Conservation (phyloP, 2,329 filamentous ascomycete genomes). For the Gremmenia infestans region DNA sequence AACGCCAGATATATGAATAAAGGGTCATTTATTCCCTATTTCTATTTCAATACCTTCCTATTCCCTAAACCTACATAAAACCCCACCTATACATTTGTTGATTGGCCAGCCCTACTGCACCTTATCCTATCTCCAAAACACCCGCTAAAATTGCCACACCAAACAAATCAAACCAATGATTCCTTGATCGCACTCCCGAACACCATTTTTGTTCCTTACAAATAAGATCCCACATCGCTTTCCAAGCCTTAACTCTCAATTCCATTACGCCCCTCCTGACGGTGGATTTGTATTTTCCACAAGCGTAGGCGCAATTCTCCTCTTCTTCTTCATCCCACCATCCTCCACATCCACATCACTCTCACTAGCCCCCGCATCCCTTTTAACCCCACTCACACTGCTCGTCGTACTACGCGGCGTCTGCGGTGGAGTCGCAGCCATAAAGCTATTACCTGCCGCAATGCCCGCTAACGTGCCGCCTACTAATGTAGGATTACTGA, state of each 20-base stretch:
- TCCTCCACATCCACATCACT: slow-evolving; percentile 41
- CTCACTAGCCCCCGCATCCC: slow-evolving; percentile 47
- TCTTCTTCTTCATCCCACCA: slow-evolving; percentile 56
- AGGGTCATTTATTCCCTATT: no score
- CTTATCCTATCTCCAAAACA: neutral
- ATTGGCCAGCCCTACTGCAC: neutral
- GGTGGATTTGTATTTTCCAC: slow-evolving; percentile 31
- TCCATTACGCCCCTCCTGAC: neutral
- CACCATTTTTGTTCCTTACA: neutral
- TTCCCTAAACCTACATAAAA: neutral
- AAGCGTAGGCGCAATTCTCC: slow-evolving; percentile 64
- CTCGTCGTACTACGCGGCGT: slow-evolving; percentile 65
- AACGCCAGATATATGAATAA: no score
- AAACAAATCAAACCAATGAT: neutral
- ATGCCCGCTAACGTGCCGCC: slow-evolving; percentile 73
- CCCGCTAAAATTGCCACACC: neutral
- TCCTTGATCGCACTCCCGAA: neutral
- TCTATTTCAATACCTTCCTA: no score
- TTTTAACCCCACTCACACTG: slow-evolving; percentile 50
- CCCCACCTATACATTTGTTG: neutral
- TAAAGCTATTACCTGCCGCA: slow-evolving; percentile 57
- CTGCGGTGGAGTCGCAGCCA: slow-evolving; percentile 77
- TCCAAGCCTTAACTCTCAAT: neutral
- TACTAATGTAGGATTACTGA: slow-evolving; percentile 75
- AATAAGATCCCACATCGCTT: neutral